Percentiles rank a stretch among this genome's conserved stretches.
Evolutionary conservation across 2,329 filamentous ascomycete genomes (phyloP).

Genomic region (Balansia obtecta): DNA sequence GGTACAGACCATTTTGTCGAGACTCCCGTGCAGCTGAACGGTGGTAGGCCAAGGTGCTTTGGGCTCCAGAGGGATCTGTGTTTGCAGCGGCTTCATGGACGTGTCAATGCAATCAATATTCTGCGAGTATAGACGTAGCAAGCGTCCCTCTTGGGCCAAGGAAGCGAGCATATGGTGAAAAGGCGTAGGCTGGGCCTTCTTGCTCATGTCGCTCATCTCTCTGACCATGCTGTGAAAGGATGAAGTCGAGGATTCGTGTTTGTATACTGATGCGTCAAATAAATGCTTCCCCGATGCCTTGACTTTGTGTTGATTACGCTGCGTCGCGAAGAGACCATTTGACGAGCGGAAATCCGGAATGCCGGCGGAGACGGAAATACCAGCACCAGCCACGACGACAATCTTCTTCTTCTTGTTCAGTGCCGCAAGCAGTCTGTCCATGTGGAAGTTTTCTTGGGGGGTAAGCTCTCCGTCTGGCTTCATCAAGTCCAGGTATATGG

Average conservation of each 20-base stretch:
- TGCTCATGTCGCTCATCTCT: slow-evolving; percentile 68
- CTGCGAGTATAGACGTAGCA: slow-evolving; percentile 87
- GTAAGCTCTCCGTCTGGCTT: slow-evolving; percentile 36
- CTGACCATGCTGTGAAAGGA: slow-evolving; percentile 96
- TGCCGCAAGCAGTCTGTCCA: slow-evolving; percentile 60
- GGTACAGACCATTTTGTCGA: slow-evolving; percentile 93
- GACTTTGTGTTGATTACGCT: slow-evolving; percentile 77
- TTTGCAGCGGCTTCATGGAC: slow-evolving; percentile 64
- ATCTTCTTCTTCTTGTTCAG: slow-evolving; percentile 90
- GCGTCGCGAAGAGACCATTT: slow-evolving; percentile 74
- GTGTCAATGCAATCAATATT: slow-evolving; percentile 96
- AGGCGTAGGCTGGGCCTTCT: slow-evolving; percentile 64
- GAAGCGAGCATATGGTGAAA: slow-evolving; percentile 94
- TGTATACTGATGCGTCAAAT: slow-evolving; percentile 96
- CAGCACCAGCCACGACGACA: slow-evolving; percentile 89
- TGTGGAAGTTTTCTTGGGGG: slow-evolving; percentile 35
- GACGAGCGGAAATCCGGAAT: slow-evolving; percentile 95
- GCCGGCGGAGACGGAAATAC: slow-evolving; percentile 92
- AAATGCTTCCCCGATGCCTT: slow-evolving; percentile 85
- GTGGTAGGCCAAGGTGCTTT: slow-evolving; percentile 91
- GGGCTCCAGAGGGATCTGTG: slow-evolving; percentile 63
- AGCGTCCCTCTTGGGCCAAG: slow-evolving; percentile 71
- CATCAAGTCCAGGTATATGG: slow-evolving; percentile 65
- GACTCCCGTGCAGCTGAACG: slow-evolving; percentile 83
- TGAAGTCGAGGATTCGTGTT: slow-evolving; percentile 74